Conservation (phyloP, 306 rosid genomes). For the Trifolium repens region DNA sequence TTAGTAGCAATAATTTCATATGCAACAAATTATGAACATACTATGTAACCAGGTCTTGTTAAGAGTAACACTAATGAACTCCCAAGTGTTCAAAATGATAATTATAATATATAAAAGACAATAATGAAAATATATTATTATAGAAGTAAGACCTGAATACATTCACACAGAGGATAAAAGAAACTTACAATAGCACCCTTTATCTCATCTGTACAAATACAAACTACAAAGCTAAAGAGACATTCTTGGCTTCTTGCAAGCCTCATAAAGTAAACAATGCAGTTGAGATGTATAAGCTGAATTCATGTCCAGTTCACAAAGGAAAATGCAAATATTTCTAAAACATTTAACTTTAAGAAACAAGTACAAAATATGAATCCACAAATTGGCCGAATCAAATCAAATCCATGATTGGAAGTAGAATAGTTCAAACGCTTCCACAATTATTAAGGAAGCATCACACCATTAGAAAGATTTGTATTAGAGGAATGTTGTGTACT, state of each 20-base stretch:
- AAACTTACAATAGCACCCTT: background rate
- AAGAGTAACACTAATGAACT: background rate
- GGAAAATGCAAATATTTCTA: conserved; percentile 3
- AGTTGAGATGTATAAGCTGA: conserved; percentile 18
- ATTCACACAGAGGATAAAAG: background rate
- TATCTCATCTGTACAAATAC: background rate
- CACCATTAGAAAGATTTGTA: conserved; percentile 29
- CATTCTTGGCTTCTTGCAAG: background rate
- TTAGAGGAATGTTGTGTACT: conserved; percentile 6
- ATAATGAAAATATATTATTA: background rate
- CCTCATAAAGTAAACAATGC: background rate
- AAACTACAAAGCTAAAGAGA: background rate
- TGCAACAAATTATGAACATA: background rate
- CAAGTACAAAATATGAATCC: conserved; percentile 32
- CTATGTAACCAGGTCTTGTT: background rate
- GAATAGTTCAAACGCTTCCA: conserved; percentile 20
- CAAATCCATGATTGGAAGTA: conserved; percentile 21
- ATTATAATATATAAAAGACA: background rate
- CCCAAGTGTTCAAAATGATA: background rate
- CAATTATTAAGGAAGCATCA: conserved; percentile 33
- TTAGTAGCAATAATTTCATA: background rate
- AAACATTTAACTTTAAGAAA: conserved; percentile 2
- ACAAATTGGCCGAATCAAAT: conserved; percentile 17
- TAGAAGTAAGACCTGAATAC: background rate
- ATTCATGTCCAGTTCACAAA: background rate